Evolutionary conservation across 768 basidiomycete genomes (phyloP).

Genomic region (Galerina sulciceps): DNA sequence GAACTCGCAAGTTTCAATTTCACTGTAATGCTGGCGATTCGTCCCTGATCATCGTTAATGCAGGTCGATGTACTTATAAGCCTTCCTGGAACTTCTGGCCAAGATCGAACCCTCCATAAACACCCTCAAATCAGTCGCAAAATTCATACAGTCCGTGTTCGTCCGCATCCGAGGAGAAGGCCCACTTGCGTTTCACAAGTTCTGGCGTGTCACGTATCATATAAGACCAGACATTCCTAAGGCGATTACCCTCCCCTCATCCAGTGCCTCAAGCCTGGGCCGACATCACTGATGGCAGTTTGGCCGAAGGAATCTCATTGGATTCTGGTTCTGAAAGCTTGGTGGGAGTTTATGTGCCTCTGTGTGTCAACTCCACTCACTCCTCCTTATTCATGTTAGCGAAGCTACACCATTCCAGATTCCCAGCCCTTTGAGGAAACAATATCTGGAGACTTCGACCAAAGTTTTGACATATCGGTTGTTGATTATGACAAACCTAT

Average conservation of each 20-base stretch:
- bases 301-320: slow-evolving; percentile 47
- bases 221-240: slow-evolving; percentile 39
- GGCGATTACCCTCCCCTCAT: slow-evolving; percentile 44
- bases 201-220: slow-evolving; percentile 64
- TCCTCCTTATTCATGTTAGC: slow-evolving; percentile 1
- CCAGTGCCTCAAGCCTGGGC: slow-evolving; percentile 50
- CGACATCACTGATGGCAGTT: slow-evolving; percentile 51
- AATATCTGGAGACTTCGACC: background rate
- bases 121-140: slow-evolving; percentile 43
- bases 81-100: slow-evolving; percentile 44
- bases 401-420: slow-evolving; percentile 29
- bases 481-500: background rate
- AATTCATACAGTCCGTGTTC: slow-evolving; percentile 57
- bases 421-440: slow-evolving; percentile 27
- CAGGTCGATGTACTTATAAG: slow-evolving; percentile 49
- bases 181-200: slow-evolving; percentile 55
- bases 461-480: background rate
- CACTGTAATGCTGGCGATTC: background rate
- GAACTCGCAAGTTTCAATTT: slow-evolving; percentile 42
- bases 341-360: slow-evolving; percentile 25
- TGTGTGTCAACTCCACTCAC: background rate
- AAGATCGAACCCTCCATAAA: slow-evolving; percentile 41
- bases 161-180: slow-evolving; percentile 51
- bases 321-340: slow-evolving; percentile 38
- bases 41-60: background rate